Percentiles rank a stretch among this genome's conserved stretches.
Evolutionary conservation across 2,329 filamentous ascomycete genomes (phyloP).

Genomic region (Calonectria pauciramosa): DNA sequence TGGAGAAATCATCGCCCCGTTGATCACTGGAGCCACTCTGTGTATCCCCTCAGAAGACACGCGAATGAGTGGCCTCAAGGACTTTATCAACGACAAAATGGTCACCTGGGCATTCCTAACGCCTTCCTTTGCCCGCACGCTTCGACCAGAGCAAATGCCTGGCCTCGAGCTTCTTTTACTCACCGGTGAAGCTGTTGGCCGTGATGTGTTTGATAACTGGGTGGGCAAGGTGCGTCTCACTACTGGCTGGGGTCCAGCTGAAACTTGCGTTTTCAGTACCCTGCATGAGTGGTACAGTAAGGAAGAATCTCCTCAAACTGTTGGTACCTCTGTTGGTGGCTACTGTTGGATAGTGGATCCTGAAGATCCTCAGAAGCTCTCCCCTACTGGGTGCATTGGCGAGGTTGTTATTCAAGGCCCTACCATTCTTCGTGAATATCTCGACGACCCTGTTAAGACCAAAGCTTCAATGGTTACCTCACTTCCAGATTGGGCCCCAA

Average conservation of each 20-base stretch:
- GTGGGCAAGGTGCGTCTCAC: conserved; percentile 21
- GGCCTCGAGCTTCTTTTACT: conserved; percentile 21
- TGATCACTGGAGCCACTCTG: conserved; percentile 24
- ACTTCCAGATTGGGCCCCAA: conserved; percentile 39
- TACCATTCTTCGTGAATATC: conserved; percentile 42
- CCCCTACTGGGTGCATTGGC: conserved; percentile 39
- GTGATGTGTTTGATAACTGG: conserved; percentile 34
- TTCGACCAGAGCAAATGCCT: background rate
- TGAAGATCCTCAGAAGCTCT: conserved; percentile 35
- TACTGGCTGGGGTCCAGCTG: conserved; percentile 38
- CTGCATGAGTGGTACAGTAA: background rate
- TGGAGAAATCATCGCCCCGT: conserved; percentile 17
- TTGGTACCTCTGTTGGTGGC: background rate
- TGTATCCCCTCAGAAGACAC: conserved; percentile 25
- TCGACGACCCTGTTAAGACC: conserved; percentile 39
- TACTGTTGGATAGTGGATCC: conserved; percentile 43
- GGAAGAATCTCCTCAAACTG: background rate
- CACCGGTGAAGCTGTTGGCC: conserved; percentile 29
- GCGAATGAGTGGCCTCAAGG: conserved; percentile 10
- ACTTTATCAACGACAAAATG: background rate
- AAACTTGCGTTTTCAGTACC: conserved; percentile 16
- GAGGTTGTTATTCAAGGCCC: conserved; percentile 48
- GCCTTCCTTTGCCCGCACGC: conserved; percentile 7
- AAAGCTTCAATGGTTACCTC: conserved; percentile 46
- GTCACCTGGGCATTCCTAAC: conserved; percentile 8